Conservation (phyloP, 2,329 filamentous ascomycete genomes). For the Pseudogymnoascus destructans region DNA sequence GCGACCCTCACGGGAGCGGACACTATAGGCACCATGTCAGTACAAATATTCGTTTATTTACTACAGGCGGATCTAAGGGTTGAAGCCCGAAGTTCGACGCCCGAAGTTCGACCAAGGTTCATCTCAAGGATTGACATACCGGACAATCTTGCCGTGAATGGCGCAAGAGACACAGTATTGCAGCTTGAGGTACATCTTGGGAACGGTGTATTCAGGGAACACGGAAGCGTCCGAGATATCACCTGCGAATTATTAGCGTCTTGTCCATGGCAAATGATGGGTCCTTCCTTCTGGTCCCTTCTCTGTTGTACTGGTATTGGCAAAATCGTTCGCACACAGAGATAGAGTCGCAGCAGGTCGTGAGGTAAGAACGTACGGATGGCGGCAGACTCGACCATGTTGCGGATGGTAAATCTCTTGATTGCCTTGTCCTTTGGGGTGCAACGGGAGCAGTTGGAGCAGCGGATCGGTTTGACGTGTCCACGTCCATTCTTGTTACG, state of each 20-base stretch:
- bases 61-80: conserved; percentile 3
- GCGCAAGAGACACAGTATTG: conserved; percentile 99
- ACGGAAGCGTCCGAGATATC: conserved; percentile 99
- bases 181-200: conserved; percentile 99
- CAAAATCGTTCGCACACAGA: conserved; percentile 9
- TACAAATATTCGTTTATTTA: not conserved
- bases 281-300: not conserved
- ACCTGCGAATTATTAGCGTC: conserved; percentile 42
- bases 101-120: conserved; percentile 45
- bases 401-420: conserved; percentile 99
- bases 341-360: not conserved
- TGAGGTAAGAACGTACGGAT: conserved; percentile 64
- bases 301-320: not conserved
- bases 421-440: conserved; percentile 93
- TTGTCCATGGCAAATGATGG: conserved; percentile 11
- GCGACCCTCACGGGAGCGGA: conserved; percentile 90
- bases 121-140: conserved; percentile 60
- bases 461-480: conserved; percentile 98
- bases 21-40: conserved; percentile 43
- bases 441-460: conserved; percentile 68
- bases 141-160: conserved; percentile 99
- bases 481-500: conserved; percentile 99
- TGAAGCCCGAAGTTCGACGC: conserved; percentile 26
- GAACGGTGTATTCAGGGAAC: conserved; percentile 97
- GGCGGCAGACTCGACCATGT: conserved; percentile 99